phyloP scores from a whole-genome alignment of 2,329 filamentous ascomycete species.

The Neofusicoccum parvum region DNA sequence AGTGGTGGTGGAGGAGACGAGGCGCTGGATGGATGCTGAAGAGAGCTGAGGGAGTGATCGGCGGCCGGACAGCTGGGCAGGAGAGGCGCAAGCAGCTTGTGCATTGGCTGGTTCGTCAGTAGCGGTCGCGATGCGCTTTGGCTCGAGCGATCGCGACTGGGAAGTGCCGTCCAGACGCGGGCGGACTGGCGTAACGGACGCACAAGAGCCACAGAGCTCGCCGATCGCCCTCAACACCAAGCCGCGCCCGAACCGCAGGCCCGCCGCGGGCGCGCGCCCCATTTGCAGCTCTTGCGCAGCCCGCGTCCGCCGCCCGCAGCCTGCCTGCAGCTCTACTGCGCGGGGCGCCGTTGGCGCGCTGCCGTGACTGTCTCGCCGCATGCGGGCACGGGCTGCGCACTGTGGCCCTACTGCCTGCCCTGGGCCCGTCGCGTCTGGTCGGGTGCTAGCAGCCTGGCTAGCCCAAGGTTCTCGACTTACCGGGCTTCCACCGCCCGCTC shows the following conservation, averaged over 20 bases:
- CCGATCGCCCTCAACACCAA: not conserved
- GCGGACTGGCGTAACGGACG: constrained; percentile 9
- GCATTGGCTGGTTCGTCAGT: constrained; percentile 12
- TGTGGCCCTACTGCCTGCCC: no score
- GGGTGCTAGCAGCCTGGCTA: no score
- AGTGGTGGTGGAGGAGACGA: not conserved
- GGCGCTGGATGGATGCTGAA: not conserved
- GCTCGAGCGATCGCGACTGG: constrained; percentile 16
- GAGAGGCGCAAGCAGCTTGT: constrained; percentile 14
- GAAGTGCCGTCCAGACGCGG: constrained; percentile 10
- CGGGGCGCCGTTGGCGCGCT: not conserved
- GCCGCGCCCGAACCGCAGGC: not conserved
- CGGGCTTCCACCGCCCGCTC: no score
- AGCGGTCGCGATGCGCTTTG: constrained; percentile 11
- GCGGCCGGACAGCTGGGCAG: constrained; percentile 12
- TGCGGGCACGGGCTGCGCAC: not conserved
- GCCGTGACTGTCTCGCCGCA: constrained; percentile 2
- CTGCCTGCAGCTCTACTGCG: not conserved
- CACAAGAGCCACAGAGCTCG: not conserved
- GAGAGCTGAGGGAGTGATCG: constrained; percentile 11
- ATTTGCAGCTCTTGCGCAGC: not conserved
- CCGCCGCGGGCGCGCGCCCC: no score
- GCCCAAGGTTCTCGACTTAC: no score
- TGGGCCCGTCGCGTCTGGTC: no score
- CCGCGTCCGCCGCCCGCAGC: not conserved